Conservation (phyloP, 2,329 filamentous ascomycete genomes). For the Sporothrix schenckii region DNA sequence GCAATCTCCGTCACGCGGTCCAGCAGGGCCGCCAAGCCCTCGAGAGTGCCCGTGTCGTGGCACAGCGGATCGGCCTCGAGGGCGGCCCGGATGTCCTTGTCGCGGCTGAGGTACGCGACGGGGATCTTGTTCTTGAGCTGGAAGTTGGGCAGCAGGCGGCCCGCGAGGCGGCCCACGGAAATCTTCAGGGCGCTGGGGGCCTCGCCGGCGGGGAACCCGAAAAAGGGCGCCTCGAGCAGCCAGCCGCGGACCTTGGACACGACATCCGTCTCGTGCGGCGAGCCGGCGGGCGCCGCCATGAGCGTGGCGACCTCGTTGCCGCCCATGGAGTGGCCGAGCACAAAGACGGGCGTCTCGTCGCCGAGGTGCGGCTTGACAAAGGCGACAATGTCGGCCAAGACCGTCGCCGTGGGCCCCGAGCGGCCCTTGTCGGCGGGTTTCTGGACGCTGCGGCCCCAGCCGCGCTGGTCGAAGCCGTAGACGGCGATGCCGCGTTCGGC, state of each 20-base stretch:
- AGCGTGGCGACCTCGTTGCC: constrained; percentile 73
- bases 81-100: constrained; percentile 63
- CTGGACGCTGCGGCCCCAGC: constrained; percentile 78
- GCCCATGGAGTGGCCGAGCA: constrained; percentile 91
- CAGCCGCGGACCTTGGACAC: constrained; percentile 69
- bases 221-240: constrained; percentile 76
- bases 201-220: constrained; percentile 68
- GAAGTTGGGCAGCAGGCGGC: constrained; percentile 65
- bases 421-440: constrained; percentile 66
- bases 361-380: constrained; percentile 66
- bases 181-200: constrained; percentile 68
- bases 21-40: constrained; percentile 75
- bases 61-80: constrained; percentile 69
- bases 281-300: constrained; percentile 49
- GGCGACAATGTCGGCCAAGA: constrained; percentile 76
- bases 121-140: constrained; percentile 70
- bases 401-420: constrained; percentile 71
- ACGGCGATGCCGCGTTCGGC: constrained; percentile 73
- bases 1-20: constrained; percentile 69
- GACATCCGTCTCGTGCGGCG: constrained; percentile 53
- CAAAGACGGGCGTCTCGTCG: constrained; percentile 64
- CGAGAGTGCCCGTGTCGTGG: constrained; percentile 81
- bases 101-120: constrained; percentile 65
- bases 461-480: constrained; percentile 80
- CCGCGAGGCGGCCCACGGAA: constrained; percentile 66